A percentile compares a stretch with the other conserved stretches of the same genome.
phyloP scores from a whole-genome alignment of 768 basidiomycete genomes.

The Boletus rex-veris region DNA sequence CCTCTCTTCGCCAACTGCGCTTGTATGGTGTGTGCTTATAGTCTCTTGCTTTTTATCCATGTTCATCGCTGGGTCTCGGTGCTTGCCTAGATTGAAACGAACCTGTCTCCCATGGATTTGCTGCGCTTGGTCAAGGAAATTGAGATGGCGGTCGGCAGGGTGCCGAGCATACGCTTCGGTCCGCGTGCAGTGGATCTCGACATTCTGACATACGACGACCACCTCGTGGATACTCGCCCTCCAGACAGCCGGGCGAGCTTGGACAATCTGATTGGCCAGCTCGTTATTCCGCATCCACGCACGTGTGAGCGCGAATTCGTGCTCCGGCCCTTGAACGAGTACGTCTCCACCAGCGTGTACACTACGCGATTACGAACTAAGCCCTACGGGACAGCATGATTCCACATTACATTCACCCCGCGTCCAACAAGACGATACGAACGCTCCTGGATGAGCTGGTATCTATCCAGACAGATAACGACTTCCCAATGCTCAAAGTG shows the following conservation, averaged over 20 bases:
- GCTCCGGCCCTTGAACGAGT: conserved; percentile 86
- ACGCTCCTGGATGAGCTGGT: conserved; percentile 43
- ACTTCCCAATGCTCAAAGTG: conserved; percentile 64
- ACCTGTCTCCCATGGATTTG: conserved; percentile 54
- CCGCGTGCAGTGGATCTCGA: conserved; percentile 91
- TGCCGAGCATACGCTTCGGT: conserved; percentile 76
- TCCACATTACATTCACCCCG: conserved; percentile 69
- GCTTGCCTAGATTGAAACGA: conserved; percentile 62
- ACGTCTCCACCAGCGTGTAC: conserved; percentile 6
- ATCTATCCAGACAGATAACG: conserved; percentile 24
- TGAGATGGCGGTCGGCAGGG: conserved; percentile 73
- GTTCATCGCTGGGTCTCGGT: neutral
- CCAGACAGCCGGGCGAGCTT: conserved; percentile 44
- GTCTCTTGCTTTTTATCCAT: neutral
- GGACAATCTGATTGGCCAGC: conserved; percentile 59
- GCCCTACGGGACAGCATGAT: conserved; percentile 60
- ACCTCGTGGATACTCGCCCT: conserved; percentile 55
- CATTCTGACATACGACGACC: conserved; percentile 68
- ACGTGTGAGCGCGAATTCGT: conserved; percentile 90
- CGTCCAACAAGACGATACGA: conserved; percentile 43
- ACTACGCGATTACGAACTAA: neutral
- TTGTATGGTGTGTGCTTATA: conserved; percentile 60
- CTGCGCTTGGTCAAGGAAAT: conserved; percentile 66
- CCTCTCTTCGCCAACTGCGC: conserved; percentile 86
- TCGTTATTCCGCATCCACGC: conserved; percentile 83